Base-by-base conservation (phyloP, 1,284 basidiomycete genomes). In the Malassezia dermatis region DNA sequence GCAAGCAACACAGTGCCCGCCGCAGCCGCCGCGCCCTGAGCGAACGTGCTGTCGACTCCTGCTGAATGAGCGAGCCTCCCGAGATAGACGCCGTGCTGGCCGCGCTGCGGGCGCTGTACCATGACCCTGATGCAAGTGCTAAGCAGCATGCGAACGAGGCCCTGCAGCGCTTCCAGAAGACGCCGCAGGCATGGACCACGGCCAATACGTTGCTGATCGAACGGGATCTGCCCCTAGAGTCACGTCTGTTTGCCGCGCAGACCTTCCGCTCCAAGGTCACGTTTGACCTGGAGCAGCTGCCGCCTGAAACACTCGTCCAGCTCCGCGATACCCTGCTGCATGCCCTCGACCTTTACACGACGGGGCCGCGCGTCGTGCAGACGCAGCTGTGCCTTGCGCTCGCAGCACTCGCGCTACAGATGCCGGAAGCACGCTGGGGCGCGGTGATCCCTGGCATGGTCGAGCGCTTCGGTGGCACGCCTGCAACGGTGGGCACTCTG, bases 261-360 rank as follows among this genome's bases (percentile, higher is more conserved):
- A 98, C 94, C 0, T 89, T 99, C 75, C 81, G 93, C 69, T 81
- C 86, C 56, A 99, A 99, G 81, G 91, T 96, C 66, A 89, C 85
- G 8, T 98, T 91, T 76, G 94, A 98, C 80, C 83, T 99, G 44
- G 78, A 85, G 52, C 88, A 96, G 80, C 83, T 99, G 35, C 83
- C 87, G 60, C 71, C 78, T 11, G 78, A 81, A 43, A 82, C 89
- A 60, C 78, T 86, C 3, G 78, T 84, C n/a, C 80, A 84, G 7
- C 79, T 98, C 42, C 83, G 89, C 47, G 89, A 95, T 75, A 93
- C 89, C 1, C 79, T 99, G 52, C 75, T 96, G 56, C 76, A 83
- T 23, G 86, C 88, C 2, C 78, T 99, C 67, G 83, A 76, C 73
- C 78, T 76, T 7, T 76, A 71, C 32, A 63, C 78, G 58, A 83